These are phyloP conservation scores for Durotheca rogersii DNA, from an alignment of 495 filamentous ascomycete species.

Conservation along the genomic window DNA sequence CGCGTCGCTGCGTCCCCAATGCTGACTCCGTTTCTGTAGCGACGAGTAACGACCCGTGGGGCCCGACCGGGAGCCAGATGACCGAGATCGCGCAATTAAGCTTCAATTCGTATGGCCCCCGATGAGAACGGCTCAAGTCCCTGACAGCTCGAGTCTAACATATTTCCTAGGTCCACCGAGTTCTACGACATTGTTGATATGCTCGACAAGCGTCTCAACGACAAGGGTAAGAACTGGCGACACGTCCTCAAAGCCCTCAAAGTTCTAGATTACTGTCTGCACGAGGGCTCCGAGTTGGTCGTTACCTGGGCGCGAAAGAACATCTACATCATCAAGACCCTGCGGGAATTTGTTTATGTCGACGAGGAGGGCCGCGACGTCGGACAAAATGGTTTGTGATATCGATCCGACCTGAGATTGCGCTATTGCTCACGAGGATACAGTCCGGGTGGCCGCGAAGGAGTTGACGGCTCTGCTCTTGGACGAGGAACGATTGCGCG, in stretches of 20 bases:
- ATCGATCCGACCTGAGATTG: neutral
- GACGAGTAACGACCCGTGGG: constrained; percentile 99
- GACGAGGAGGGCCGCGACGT: constrained; percentile 95
- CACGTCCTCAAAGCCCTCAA: constrained; percentile 98
- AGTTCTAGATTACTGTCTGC: constrained; percentile 96
- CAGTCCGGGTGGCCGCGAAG: constrained; percentile 94
- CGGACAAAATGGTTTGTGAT: constrained; percentile 79
- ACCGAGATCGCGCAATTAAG: constrained; percentile 97
- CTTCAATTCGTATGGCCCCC: constrained; percentile 78
- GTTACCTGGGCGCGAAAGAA: constrained; percentile 98
- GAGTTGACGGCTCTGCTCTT: constrained; percentile 92
- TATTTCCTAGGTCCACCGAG: constrained; percentile 71
- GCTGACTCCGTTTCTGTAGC: constrained; percentile 55
- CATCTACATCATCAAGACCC: constrained; percentile 96
- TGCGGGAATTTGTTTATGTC: constrained; percentile 93
- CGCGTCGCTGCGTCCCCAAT: constrained; percentile 4
- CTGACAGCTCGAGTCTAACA: constrained; percentile 14
- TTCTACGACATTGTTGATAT: constrained; percentile 99
- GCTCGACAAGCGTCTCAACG: constrained; percentile 97
- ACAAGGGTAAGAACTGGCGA: constrained; percentile 99
- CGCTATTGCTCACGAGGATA: constrained; percentile 19
- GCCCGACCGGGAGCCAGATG: constrained; percentile 97
- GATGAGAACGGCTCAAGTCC: neutral
- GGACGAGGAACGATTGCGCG: constrained; percentile 91
- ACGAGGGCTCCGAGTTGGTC: constrained; percentile 94